Evolutionary conservation across 1,284 basidiomycete species (phyloP).

Genomic region (Rhodotorula sp.): DNA sequence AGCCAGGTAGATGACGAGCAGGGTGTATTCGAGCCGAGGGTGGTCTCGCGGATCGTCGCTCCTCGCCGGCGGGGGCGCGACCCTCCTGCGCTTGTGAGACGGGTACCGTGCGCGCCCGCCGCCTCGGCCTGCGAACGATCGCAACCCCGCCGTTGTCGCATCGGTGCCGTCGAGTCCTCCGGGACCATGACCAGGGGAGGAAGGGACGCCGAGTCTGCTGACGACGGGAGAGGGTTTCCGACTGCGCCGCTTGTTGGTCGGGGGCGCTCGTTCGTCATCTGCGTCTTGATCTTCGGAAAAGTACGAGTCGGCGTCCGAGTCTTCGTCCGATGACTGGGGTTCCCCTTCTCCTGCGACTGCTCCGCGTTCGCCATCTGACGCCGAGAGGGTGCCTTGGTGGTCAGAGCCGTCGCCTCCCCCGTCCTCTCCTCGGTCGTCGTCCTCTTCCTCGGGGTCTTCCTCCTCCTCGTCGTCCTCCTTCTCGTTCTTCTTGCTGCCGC

Average conservation of each 20-base stretch:
- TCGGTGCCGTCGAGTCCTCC: neutral
- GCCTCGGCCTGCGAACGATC: no score
- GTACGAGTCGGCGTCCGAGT: conserved; percentile 16
- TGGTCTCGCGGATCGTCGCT: conserved; percentile 13
- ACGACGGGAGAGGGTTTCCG: neutral
- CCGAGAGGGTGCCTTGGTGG: neutral
- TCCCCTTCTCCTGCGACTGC: no score
- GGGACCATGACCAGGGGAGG: neutral
- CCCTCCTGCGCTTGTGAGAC: neutral
- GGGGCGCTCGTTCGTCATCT: conserved; percentile 24
- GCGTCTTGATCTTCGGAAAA: conserved; percentile 17
- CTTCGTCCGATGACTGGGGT: neutral
- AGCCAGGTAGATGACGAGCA: conserved; percentile 43
- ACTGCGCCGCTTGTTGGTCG: neutral
- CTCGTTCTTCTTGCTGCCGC: neutral
- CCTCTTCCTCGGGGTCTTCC: neutral
- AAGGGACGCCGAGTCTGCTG: neutral
- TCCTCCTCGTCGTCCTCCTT: conserved; percentile 7
- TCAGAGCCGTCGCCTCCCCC: neutral
- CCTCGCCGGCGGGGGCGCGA: neutral
- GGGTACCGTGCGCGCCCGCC: neutral
- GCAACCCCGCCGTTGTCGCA: no score
- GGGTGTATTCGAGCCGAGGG: conserved; percentile 29
- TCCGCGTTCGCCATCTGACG: neutral
- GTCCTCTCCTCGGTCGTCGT: neutral